Conservation (phyloP, 2,329 filamentous ascomycete species). For the Fusarium newnesense region DNA sequence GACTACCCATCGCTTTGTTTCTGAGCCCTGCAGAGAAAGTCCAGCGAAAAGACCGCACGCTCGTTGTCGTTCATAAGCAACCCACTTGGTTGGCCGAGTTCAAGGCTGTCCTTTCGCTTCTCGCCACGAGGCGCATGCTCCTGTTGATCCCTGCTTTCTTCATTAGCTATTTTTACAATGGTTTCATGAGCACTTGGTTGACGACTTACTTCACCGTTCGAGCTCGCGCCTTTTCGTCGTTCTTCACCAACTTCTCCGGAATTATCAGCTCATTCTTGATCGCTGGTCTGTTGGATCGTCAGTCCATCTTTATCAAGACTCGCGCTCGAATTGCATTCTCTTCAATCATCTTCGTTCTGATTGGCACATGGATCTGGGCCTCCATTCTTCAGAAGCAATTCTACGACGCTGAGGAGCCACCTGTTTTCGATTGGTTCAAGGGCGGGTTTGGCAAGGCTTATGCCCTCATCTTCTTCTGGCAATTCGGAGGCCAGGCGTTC, state of each 20-base stretch:
- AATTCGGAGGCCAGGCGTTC: slow-evolving; percentile 33
- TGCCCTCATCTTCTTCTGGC: slow-evolving; percentile 34
- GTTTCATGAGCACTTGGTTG: slow-evolving; percentile 21
- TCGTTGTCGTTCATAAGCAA: slow-evolving; percentile 14
- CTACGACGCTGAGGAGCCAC: slow-evolving; percentile 17
- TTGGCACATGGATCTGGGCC: slow-evolving; percentile 32
- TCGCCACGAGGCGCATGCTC: slow-evolving; percentile 23
- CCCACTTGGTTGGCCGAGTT: slow-evolving; percentile 23
- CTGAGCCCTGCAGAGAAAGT: slow-evolving; percentile 8
- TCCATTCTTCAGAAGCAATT: slow-evolving; percentile 31
- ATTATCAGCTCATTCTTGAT: slow-evolving; percentile 15
- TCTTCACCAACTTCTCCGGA: slow-evolving; percentile 18
- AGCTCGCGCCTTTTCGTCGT: slow-evolving; percentile 14
- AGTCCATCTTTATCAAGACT: slow-evolving; percentile 34
- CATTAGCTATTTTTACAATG: slow-evolving; percentile 20
- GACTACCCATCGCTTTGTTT: neutral
- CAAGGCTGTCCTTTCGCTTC: slow-evolving; percentile 14
- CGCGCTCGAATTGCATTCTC: slow-evolving; percentile 13
- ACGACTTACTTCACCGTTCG: slow-evolving; percentile 17
- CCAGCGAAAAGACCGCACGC: slow-evolving; percentile 9
- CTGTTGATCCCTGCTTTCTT: slow-evolving; percentile 22
- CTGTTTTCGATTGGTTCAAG: slow-evolving; percentile 32
- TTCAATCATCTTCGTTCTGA: neutral
- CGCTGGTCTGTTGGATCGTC: slow-evolving; percentile 15
- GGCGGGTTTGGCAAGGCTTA: slow-evolving; percentile 33